Conservation (phyloP, 805 yeast genomes). For the Kuraishia piskuri region DNA sequence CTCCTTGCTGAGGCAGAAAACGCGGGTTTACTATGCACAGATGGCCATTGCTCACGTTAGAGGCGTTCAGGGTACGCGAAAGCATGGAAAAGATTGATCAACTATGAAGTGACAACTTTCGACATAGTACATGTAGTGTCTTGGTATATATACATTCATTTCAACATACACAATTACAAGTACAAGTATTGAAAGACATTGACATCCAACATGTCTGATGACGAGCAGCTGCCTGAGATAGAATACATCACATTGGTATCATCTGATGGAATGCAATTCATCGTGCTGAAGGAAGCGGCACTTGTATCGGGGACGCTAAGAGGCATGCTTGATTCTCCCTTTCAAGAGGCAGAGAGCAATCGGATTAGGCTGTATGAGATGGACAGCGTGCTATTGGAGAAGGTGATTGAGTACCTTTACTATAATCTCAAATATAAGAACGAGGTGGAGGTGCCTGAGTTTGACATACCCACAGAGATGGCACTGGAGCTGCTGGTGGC, state of each 20-base stretch:
- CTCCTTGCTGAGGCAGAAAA: not conserved
- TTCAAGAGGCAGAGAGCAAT: slow-evolving; percentile 51
- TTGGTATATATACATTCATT: too few relatives aligned
- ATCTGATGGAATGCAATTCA: slow-evolving; percentile 57
- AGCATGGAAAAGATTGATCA: too few relatives aligned
- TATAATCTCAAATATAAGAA: slow-evolving; percentile 64
- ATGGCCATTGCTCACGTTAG: too few relatives aligned
- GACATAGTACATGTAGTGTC: too few relatives aligned
- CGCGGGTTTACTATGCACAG: too few relatives aligned
- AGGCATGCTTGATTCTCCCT: slow-evolving; percentile 46
- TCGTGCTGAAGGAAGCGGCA: slow-evolving; percentile 68
- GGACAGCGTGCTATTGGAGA: slow-evolving; percentile 63
- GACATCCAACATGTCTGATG: slow-evolving; percentile 14
- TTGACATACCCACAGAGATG: slow-evolving; percentile 88
- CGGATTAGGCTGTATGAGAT: slow-evolving; percentile 52
- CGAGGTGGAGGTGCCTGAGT: slow-evolving; percentile 67
- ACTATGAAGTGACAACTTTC: too few relatives aligned
- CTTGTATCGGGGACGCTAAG: slow-evolving; percentile 56
- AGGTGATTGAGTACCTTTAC: slow-evolving; percentile 78
- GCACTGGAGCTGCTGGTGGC: slow-evolving; percentile 88
- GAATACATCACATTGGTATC: slow-evolving; percentile 60
- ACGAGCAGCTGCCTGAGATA: slow-evolving; percentile 9
- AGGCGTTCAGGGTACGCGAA: too few relatives aligned
- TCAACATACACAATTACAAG: too few relatives aligned
- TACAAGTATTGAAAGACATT: too few relatives aligned